Percentiles rank a stretch among this genome's conserved stretches.
These are phyloP conservation scores for Brettanomyces bruxellensis DNA, from an alignment of 805 yeast species.

Conservation along the genomic window DNA sequence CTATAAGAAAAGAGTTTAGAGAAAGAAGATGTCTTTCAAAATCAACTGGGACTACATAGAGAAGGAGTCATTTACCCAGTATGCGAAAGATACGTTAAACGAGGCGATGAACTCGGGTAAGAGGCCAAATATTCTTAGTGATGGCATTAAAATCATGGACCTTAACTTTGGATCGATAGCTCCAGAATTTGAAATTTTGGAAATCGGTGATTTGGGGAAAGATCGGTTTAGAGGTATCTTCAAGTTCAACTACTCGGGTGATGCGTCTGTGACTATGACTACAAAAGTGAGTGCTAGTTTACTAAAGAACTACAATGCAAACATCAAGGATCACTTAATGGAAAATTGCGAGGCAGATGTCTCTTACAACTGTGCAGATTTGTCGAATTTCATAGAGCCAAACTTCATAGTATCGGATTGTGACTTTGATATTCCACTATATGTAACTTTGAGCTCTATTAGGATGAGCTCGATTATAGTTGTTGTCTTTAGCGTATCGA, in stretches of 20 bases:
- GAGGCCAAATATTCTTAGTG: constrained; percentile 61
- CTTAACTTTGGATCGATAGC: constrained; percentile 66
- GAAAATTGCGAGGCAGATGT: constrained; percentile 14
- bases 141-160: constrained; percentile 58
- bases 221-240: constrained; percentile 78
- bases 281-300: constrained; percentile 84
- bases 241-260: constrained; percentile 68
- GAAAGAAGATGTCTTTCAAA: constrained; percentile 59
- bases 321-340: constrained; percentile 18
- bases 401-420: constrained; percentile 55
- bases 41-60: constrained; percentile 73
- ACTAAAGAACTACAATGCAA: constrained; percentile 49
- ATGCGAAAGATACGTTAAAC: constrained; percentile 58
- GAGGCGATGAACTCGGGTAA: constrained; percentile 69
- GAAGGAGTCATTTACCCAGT: constrained; percentile 48
- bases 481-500: constrained; percentile 70
- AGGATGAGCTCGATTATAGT: constrained; percentile 73
- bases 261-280: constrained; percentile 63
- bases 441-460: constrained; percentile 63
- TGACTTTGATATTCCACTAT: constrained; percentile 70
- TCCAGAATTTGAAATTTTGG: constrained; percentile 70
- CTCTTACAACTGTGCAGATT: background rate
- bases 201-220: constrained; percentile 69
- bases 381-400: constrained; percentile 49
- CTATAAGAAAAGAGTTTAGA: no score